Evolutionary conservation across 305 asterid species (phyloP).

Genomic region (Plantago coronopus): DNA sequence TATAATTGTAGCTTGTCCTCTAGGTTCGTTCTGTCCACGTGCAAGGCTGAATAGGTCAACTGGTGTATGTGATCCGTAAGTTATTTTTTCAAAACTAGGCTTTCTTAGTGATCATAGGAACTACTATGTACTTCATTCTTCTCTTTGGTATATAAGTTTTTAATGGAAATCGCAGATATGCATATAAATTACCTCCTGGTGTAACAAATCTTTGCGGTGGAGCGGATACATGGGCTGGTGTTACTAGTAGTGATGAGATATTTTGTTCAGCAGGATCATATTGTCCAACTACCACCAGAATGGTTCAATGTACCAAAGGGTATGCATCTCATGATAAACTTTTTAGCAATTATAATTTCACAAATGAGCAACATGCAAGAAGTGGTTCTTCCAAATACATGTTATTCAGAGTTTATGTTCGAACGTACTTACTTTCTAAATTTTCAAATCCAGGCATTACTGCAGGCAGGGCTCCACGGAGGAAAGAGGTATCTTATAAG

Average conservation of each 20-base stretch:
- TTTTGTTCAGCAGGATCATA: constrained; percentile 89
- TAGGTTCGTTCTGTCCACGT: constrained; percentile 85
- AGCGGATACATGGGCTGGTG: constrained; percentile 91
- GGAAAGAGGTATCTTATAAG: constrained; percentile 48
- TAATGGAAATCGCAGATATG: constrained; percentile 59
- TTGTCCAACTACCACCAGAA: constrained; percentile 77
- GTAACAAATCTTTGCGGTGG: constrained; percentile 81
- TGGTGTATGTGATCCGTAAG: constrained; percentile 95
- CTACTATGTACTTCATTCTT: constrained; percentile 19
- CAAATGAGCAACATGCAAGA: constrained; percentile 17
- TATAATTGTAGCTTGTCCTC: constrained; percentile 73
- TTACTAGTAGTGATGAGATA: constrained; percentile 55
- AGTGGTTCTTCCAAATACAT: constrained; percentile 16
- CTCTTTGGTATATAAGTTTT: constrained; percentile 34
- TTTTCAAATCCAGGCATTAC: constrained; percentile 71
- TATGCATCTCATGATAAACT: constrained; percentile 38
- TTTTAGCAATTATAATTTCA: constrained; percentile 18
- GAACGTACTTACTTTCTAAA: constrained; percentile 25
- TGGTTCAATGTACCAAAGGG: constrained; percentile 67
- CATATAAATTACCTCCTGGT: constrained; percentile 85
- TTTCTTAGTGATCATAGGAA: constrained; percentile 13
- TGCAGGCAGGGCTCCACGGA: constrained; percentile 85
- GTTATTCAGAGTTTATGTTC: constrained; percentile 16
- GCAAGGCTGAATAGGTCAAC: constrained; percentile 54
- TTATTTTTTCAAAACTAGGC: too few relatives aligned